Evolutionary conservation across 1,139 yeast genomes (phyloP), one percentile per base, ranked within the genome.

Genomic region (Sugiyamaella sp.): DNA sequence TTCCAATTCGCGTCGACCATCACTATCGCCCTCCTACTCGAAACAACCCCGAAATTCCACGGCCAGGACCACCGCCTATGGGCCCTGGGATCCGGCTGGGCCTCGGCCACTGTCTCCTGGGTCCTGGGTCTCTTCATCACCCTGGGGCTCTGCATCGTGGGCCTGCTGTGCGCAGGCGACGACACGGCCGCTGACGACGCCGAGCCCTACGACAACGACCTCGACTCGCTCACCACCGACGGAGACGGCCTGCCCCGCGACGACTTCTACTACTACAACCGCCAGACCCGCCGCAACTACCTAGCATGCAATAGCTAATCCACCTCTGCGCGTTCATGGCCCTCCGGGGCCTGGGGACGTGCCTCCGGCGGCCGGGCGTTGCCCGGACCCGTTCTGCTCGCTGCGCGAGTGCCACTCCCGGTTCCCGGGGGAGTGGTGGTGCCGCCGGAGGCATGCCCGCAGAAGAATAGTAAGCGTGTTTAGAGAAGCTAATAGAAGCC

Each of bases 71-170:
- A 44, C n/a, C 54, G 55, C 9, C 57, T 53, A 16, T 60, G 63
- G 63, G 44, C 55, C 22, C 52, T 61, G 29, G 62, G 62, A 10
- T 41, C 48, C 21, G 51, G 59, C 22, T 61, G 64, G 64, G 58
- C 53, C 1, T 42, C 52, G 20, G 62, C 61, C 17, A 54, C 60
- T 4, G 54, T 54, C 2, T 52, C 59, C 4, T 60, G 62, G 62
- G 56, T 56, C 12, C 47, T 59, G 17, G 52, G 58, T 1, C 21
- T 59, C 4, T 47, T 60, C 19, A 37, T 60, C 16, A 49, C 55
- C 4, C 39, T 54, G 32, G 55, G 55, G 3, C 40, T 60, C 22
- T 52, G 46, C 8, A 54, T 56, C 8, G 61, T 60, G 5, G 63
- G 62, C 10, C 38, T 59, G 42, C 59, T 60, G 63, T 47, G 47